phyloP scores from a whole-genome alignment of 2,329 filamentous ascomycete genomes.

The Tolypocladium endophyticum region DNA sequence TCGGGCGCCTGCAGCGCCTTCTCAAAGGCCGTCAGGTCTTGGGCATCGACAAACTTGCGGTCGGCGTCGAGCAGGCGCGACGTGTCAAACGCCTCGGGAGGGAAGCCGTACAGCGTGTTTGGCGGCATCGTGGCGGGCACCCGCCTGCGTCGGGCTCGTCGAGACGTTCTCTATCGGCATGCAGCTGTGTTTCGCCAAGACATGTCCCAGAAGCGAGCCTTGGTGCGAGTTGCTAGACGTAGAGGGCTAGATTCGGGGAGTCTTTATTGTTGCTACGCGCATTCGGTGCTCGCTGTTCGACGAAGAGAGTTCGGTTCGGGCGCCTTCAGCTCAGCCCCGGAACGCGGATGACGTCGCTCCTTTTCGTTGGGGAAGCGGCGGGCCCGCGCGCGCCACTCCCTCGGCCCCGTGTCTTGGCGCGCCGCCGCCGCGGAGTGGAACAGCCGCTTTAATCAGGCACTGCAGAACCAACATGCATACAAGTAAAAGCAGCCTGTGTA shows the following conservation, averaged over 20 bases:
- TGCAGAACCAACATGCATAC: neutral
- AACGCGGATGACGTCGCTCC: conserved; percentile 4
- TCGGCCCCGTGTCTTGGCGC: neutral
- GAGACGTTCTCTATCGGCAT: neutral
- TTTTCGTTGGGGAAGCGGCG: conserved; percentile 15
- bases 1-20: conserved; percentile 76
- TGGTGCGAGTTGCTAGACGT: neutral
- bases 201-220: neutral
- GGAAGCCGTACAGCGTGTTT: conserved; percentile 42
- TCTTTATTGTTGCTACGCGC: neutral
- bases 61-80: conserved; percentile 67
- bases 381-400: neutral
- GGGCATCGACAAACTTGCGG: conserved; percentile 62
- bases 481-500: too few relatives aligned
- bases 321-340: neutral
- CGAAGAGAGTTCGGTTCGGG: neutral
- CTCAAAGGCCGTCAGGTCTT: conserved; percentile 69
- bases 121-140: conserved; percentile 10
- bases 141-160: neutral
- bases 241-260: neutral
- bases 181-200: neutral
- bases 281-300: neutral
- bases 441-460: neutral
- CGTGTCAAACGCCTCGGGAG: conserved; percentile 55
- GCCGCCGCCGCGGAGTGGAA: neutral